Base-by-base conservation (phyloP, 345 rosid genomes). In the Geranium rotundifolium region DNA sequence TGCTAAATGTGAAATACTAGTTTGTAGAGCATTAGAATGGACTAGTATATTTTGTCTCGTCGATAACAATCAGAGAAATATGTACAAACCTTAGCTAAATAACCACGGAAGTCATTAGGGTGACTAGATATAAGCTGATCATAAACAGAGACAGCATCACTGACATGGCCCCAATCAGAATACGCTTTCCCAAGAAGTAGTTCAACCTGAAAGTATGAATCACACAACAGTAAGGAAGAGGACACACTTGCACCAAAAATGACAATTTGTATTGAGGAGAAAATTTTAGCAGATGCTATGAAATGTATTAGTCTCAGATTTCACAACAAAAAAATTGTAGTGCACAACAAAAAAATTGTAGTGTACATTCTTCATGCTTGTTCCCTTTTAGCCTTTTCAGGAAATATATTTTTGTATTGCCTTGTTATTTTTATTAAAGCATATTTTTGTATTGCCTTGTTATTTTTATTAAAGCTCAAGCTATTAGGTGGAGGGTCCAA, bases 111-210 rank as follows among this genome's bases (percentile, higher is more conserved):
- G 69, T 92, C 98, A 61, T 84, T 81, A 7, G 96, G 96, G 69
- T 92, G 77, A 60, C 65, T 74, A 64, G 88, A 73, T 77, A 92
- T 89, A 57, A 92, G 82, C 73, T 74, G 79, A 71, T 92, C 87
- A 69, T 89, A 92, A 67, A 92, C 88, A 68, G 96, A 79, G 46
- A 84, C 78, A 37, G 96, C 96, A 80, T 92, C 98, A 66, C 92
- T 85, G 65, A 89, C 66, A 72, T 84, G 93, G 49, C 96, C 91
- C 90, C 95, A 88, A 56, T 83, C 93, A 68, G 96, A 92, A 71
- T 89, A 92, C 29, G 95, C 98, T 81, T 92, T 92, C 58, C 98
- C 98, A 46, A 92, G 86, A 67, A 92, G 95, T 56, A 92, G 77
- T 67, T 87, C 91, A 55, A 92, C 84, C 98, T 89, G 77, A 64